Conservation (phyloP, 2,329 filamentous ascomycete genomes). For the Aspergillus vadensis region DNA sequence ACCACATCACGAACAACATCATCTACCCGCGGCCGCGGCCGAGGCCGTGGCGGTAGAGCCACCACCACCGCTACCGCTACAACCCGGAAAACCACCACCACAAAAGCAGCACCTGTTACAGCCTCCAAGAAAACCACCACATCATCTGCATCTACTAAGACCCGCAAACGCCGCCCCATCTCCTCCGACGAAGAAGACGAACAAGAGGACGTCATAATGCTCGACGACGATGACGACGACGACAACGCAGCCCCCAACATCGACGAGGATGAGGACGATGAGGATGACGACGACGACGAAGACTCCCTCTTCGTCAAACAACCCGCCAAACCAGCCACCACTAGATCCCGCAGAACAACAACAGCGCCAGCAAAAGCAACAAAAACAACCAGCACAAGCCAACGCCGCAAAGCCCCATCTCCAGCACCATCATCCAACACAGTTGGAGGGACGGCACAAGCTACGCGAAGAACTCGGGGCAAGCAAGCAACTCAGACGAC, state of each 20-base stretch:
- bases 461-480: constrained; percentile 27
- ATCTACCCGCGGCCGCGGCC: constrained; percentile 51
- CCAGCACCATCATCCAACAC: constrained; percentile 39
- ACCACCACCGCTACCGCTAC: constrained; percentile 45
- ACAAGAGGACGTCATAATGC: constrained; percentile 45
- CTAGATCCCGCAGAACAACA: constrained; percentile 28
- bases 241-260: constrained; percentile 30
- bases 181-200: constrained; percentile 45
- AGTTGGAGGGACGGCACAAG: constrained; percentile 23
- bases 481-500: constrained; percentile 42
- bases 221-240: constrained; percentile 38
- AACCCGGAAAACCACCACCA: constrained; percentile 39
- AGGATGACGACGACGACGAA: constrained; percentile 27
- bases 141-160: constrained; percentile 9
- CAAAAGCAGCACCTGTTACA: constrained; percentile 35
- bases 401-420: constrained; percentile 32
- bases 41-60: constrained; percentile 48
- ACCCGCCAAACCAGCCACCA: constrained; percentile 18
- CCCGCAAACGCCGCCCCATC: constrained; percentile 33
- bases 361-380: constrained; percentile 22
- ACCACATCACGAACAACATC: constrained; percentile 40
- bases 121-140: constrained; percentile 28
- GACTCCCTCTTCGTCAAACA: constrained; percentile 45
- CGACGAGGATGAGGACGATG: constrained; percentile 29
- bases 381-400: constrained; percentile 25